Base-by-base conservation (phyloP, 139 green algal genomes). In the Haematococcus sp. region DNA sequence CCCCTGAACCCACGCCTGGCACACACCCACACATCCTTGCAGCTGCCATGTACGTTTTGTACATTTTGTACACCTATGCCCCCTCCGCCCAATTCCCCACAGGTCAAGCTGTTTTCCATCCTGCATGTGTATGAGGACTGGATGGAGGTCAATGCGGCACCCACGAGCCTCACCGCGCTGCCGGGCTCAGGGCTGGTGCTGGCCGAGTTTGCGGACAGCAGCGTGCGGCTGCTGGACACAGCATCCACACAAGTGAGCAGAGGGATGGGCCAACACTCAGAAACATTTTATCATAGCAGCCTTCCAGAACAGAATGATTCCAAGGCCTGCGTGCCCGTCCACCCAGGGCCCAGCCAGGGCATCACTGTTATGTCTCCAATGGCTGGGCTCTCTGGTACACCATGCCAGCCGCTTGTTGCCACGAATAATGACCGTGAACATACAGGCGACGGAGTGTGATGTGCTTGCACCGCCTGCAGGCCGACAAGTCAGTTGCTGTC, bases 161-260 rank as follows among this genome's bases (percentile, higher is more conserved):
- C 56, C 67, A 35, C 28, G n/a, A 27, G 25, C 16, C 68, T 80
- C n/a, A 44, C 43, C 5, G 25, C 58, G 4, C 58, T 66, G 58
- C 74, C 43, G 22, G 58, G 73, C 30, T 63, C 44, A 15, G 74
- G 74, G 1, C 67, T 80, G 28, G 56, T 75, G 17, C 74, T 75
- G 43, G 74, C 74, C 17, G 65, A 70, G 44, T 80, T 73, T 55
- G 46, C 52, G 55, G 74, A 80, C 44, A 75, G 74, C 74, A 80
- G 74, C 74, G 32, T 80, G 13, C 56, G 74, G 15, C 58, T 80
- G 74, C 65, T 80, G 56, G 55, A 68, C 28, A 27, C 58, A 4
- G 5, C 25, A 35, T 44, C 25, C 58, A 35, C 25, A 35, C 27
- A 66, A 27, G 58, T 66, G 58, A 43, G 58, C 25, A 27, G 27